These are phyloP conservation scores for Calonectria pteridis DNA, from an alignment of 2,329 filamentous ascomycete genomes.

Conservation along the genomic window DNA sequence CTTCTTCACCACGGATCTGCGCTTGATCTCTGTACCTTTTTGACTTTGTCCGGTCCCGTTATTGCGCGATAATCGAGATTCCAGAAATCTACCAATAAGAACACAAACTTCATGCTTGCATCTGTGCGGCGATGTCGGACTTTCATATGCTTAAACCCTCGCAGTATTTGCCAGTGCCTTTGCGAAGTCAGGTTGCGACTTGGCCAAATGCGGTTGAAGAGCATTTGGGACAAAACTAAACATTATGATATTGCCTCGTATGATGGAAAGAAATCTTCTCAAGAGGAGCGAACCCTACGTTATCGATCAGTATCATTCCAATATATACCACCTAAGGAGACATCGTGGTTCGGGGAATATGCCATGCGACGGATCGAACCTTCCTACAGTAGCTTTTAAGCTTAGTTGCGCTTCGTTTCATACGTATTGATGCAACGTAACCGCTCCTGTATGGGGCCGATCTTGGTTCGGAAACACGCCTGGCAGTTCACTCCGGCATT, in stretches of 20 bases:
- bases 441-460: too few relatives aligned
- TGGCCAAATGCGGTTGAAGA: neutral
- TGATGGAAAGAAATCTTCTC: neutral
- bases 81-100: neutral
- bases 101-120: neutral
- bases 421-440: neutral
- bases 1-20: neutral
- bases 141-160: neutral
- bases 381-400: neutral
- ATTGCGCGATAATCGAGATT: neutral
- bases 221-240: neutral
- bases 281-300: neutral
- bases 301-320: neutral
- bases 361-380: neutral
- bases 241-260: neutral
- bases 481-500: neutral
- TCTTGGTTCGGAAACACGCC: neutral
- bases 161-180: neutral
- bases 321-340: neutral
- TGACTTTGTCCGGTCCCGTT: neutral
- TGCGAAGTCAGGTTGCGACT: neutral
- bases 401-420: neutral
- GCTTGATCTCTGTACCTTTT: neutral
- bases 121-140: neutral
- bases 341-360: neutral